phyloP scores from a whole-genome alignment of 352 stramenopile species.

The Blastocystis sp. region DNA sequence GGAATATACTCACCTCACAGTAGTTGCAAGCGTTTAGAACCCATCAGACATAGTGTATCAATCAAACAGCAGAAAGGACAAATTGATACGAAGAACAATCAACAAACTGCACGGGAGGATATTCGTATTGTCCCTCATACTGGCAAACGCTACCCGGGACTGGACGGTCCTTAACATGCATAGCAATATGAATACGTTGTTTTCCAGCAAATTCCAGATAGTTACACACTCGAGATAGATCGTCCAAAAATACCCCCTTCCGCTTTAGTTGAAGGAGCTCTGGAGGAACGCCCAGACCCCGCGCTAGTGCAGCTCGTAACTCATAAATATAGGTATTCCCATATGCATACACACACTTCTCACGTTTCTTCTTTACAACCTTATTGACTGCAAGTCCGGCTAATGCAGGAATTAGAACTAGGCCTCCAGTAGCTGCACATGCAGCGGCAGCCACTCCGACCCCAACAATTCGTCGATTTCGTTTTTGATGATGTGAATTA shows the following conservation, averaged over 20 bases:
- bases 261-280: constrained; percentile 45
- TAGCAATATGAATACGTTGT: constrained; percentile 30
- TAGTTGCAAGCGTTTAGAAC: neutral
- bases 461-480: constrained; percentile 25
- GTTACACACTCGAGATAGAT: neutral
- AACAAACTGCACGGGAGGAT: constrained; percentile 13
- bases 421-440: neutral
- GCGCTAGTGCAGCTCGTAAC: constrained; percentile 21
- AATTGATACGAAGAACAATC: constrained; percentile 48
- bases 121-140: constrained; percentile 27
- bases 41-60: neutral
- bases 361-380: constrained; percentile 34
- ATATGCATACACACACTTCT: constrained; percentile 57
- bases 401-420: neutral
- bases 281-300: constrained; percentile 28
- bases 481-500: constrained; percentile 54
- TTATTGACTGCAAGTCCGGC: constrained; percentile 38
- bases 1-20: neutral
- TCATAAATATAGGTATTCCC: constrained; percentile 52
- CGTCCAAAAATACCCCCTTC: constrained; percentile 46
- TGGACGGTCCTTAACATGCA: constrained; percentile 58
- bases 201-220: constrained; percentile 38
- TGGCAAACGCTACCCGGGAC: constrained; percentile 34
- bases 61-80: constrained; percentile 41
- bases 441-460: neutral